Percentiles rank a stretch among this genome's conserved stretches.
These are phyloP conservation scores for Globisporangium abappressorium DNA, from an alignment of 352 stramenopile species.

Conservation along the genomic window DNA sequence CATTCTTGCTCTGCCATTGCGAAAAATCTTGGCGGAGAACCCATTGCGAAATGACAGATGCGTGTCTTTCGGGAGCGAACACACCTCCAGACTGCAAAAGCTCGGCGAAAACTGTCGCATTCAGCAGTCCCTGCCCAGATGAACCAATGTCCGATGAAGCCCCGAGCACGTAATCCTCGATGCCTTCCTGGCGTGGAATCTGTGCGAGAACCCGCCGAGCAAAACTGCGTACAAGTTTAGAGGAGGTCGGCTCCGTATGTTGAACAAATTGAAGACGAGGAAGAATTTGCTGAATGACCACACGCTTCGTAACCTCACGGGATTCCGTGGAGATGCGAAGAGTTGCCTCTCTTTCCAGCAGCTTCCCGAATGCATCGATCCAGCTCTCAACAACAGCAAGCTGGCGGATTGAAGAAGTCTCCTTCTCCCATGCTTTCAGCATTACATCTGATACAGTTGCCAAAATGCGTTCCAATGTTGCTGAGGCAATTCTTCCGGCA, in stretches of 20 bases:
- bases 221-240: conserved; percentile 7
- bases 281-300: conserved; percentile 10
- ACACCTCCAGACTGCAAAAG: conserved; percentile 6
- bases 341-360: not conserved
- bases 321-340: conserved; percentile 5
- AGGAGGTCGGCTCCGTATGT: not conserved
- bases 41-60: conserved; percentile 16
- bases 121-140: not conserved
- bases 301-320: conserved; percentile 9
- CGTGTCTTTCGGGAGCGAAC: conserved; percentile 10
- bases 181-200: conserved; percentile 10
- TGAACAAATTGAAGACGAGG: conserved; percentile 2
- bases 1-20: conserved; percentile 4
- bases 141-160: not conserved
- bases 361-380: conserved; percentile 8
- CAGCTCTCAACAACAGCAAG: conserved; percentile 8
- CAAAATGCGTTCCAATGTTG: conserved; percentile 4
- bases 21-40: conserved; percentile 21
- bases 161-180: conserved; percentile 13
- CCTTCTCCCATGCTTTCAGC: not conserved
- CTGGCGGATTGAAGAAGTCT: not conserved
- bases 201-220: conserved; percentile 8
- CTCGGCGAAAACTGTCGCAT: conserved; percentile 14
- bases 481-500: conserved; percentile 4
- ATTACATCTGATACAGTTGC: not conserved